A percentile compares a stretch with the other conserved stretches of the same genome.
These are phyloP conservation scores for Cladophialophora exuberans DNA, from an alignment of 2,329 filamentous ascomycete genomes.

Conservation along the genomic window DNA sequence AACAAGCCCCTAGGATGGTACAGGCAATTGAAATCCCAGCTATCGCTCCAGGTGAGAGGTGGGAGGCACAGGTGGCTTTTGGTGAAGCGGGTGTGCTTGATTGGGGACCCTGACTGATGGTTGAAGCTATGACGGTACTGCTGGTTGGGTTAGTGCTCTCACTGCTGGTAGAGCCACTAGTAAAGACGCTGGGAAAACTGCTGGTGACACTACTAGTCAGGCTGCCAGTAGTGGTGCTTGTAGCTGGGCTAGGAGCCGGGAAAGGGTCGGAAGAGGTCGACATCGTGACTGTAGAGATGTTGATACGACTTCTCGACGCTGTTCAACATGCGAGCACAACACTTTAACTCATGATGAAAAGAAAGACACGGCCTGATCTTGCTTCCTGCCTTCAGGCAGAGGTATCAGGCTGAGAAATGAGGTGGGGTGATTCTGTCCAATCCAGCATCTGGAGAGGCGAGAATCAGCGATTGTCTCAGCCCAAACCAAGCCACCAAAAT, in stretches of 20 bases:
- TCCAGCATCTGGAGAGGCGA: neutral
- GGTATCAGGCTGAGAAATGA: neutral
- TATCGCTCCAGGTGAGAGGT: constrained; percentile 14
- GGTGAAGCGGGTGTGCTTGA: neutral
- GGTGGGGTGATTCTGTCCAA: neutral
- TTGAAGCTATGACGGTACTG: neutral
- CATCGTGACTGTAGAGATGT: too few relatives aligned
- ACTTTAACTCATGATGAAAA: neutral
- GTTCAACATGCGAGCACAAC: too few relatives aligned
- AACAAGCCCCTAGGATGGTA: constrained; percentile 12
- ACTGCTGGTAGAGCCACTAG: too few relatives aligned
- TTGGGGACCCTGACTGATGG: neutral
- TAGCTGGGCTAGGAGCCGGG: too few relatives aligned
- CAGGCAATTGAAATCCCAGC: constrained; percentile 24
- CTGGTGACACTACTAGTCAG: too few relatives aligned
- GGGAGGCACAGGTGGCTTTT: neutral
- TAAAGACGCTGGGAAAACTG: too few relatives aligned
- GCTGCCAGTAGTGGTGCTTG: too few relatives aligned
- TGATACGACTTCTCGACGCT: too few relatives aligned
- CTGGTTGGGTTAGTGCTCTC: too few relatives aligned
- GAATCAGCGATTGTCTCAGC: neutral
- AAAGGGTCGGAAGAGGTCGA: too few relatives aligned
- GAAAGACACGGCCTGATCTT: neutral
- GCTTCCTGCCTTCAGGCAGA: neutral
- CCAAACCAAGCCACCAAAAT: neutral